Evolutionary conservation across 2,329 filamentous ascomycete species (phyloP).

Genomic region (Pestalotiopsis sp.): DNA sequence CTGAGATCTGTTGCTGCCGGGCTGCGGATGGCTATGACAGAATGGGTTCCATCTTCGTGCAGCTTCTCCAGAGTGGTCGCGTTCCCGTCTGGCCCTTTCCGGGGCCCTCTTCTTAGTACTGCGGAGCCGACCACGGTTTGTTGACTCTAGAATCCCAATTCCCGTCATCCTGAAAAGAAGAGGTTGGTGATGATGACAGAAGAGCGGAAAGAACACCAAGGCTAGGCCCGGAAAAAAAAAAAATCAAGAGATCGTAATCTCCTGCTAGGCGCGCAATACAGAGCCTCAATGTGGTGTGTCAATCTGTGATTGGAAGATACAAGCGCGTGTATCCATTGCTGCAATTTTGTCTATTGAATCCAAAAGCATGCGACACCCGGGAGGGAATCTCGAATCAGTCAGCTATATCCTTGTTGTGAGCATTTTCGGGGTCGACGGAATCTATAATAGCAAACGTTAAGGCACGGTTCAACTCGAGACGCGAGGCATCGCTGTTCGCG

Average conservation of each 20-base stretch:
- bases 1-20: neutral
- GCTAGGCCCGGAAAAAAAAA: neutral
- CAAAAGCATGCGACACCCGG: neutral
- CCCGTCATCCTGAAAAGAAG: neutral
- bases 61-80: constrained; percentile 10
- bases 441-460: neutral
- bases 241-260: constrained; percentile 3
- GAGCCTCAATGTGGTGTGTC: constrained; percentile 13
- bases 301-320: constrained; percentile 17
- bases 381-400: constrained; percentile 6
- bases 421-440: neutral
- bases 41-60: neutral
- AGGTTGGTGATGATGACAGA: neutral
- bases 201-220: neutral
- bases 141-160: neutral
- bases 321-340: constrained; percentile 13
- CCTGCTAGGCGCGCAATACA: constrained; percentile 15
- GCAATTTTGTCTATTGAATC: constrained; percentile 11
- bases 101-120: neutral
- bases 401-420: constrained; percentile 5
- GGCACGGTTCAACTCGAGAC: neutral
- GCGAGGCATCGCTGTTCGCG: neutral
- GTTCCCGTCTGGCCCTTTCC: neutral
- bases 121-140: neutral
- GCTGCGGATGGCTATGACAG: neutral